Conservation (phyloP, 1,284 basidiomycete genomes). For the Hemileia vastatrix region DNA sequence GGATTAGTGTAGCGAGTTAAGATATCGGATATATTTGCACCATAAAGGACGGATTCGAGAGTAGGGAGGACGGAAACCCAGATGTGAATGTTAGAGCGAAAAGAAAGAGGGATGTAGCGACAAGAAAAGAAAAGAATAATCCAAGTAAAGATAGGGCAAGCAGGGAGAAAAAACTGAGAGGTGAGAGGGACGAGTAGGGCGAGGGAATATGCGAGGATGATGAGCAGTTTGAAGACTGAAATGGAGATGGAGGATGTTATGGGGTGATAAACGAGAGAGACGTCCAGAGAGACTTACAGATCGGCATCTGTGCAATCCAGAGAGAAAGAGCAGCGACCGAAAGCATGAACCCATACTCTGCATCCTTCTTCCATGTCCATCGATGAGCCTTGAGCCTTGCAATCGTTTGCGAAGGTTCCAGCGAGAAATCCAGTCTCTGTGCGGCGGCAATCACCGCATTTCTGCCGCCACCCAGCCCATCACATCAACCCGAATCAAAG, state of each 20-base stretch:
- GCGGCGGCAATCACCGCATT: slow-evolving; percentile 14
- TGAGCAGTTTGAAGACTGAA: slow-evolving; percentile 65
- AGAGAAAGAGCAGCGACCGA: slow-evolving; percentile 12
- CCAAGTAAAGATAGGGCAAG: slow-evolving; percentile 73
- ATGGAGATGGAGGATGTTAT: slow-evolving; percentile 47
- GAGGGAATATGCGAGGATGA: slow-evolving; percentile 62
- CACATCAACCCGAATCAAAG: no score
- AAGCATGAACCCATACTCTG: slow-evolving; percentile 16
- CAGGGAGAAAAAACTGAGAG: slow-evolving; percentile 83
- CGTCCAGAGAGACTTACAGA: slow-evolving; percentile 5
- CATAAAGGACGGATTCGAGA: slow-evolving; percentile 85
- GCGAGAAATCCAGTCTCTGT: slow-evolving; percentile 14
- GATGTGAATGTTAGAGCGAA: slow-evolving; percentile 75
- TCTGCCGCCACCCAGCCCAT: no score
- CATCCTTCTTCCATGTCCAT: slow-evolving; percentile 14
- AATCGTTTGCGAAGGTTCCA: slow-evolving; percentile 1
- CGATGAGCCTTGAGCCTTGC: slow-evolving; percentile 9
- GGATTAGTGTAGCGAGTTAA: slow-evolving; percentile 89
- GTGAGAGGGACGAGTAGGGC: slow-evolving; percentile 75
- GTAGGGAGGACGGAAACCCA: slow-evolving; percentile 89
- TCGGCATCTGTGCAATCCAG: slow-evolving; percentile 8
- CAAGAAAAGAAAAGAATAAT: slow-evolving; percentile 29
- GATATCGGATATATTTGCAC: slow-evolving; percentile 92
- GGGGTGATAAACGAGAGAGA: neutral
- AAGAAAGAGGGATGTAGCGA: slow-evolving; percentile 72